A percentile compares a stretch with the other conserved stretches of the same genome.
phyloP scores from a whole-genome alignment of 352 stramenopile species.

The Globisporangium polare region DNA sequence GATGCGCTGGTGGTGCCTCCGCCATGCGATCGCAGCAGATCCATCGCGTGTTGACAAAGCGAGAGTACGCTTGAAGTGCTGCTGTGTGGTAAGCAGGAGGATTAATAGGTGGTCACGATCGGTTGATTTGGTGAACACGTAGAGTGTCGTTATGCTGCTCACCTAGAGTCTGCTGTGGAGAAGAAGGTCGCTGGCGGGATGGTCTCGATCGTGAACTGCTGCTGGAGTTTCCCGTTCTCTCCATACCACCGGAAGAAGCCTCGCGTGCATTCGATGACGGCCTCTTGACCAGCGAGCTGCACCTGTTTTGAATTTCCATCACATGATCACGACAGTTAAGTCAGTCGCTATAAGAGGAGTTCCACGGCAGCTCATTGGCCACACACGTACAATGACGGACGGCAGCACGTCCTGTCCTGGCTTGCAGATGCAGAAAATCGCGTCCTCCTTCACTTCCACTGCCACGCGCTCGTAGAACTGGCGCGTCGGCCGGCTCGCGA shows the following conservation, averaged over 20 bases:
- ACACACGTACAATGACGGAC: conserved; percentile 3
- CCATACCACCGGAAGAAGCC: conserved; percentile 53
- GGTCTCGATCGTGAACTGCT: conserved; percentile 64
- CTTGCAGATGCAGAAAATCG: conserved; percentile 29
- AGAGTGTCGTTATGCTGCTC: no score
- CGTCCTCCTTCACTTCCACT: conserved; percentile 30
- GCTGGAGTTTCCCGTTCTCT: conserved; percentile 20
- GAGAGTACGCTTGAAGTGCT: conserved; percentile 2
- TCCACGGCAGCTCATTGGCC: not conserved
- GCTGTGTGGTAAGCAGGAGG: not conserved
- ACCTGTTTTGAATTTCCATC: conserved; percentile 4
- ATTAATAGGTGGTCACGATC: not conserved
- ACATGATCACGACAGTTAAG: not conserved
- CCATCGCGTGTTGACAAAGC: conserved; percentile 14
- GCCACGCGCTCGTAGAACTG: conserved; percentile 34
- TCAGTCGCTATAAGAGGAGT: no score
- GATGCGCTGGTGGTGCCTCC: not conserved
- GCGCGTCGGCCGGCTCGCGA: conserved; percentile 35
- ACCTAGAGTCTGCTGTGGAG: not conserved
- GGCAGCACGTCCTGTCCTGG: not conserved
- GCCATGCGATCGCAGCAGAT: conserved; percentile 11
- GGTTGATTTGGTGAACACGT: no score
- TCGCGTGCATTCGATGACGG: conserved; percentile 24
- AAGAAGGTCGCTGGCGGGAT: conserved; percentile 31
- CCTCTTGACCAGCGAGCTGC: not conserved